These are phyloP conservation scores for Fusarium buharicum DNA, from an alignment of 2,329 filamentous ascomycete genomes.

Conservation along the genomic window DNA sequence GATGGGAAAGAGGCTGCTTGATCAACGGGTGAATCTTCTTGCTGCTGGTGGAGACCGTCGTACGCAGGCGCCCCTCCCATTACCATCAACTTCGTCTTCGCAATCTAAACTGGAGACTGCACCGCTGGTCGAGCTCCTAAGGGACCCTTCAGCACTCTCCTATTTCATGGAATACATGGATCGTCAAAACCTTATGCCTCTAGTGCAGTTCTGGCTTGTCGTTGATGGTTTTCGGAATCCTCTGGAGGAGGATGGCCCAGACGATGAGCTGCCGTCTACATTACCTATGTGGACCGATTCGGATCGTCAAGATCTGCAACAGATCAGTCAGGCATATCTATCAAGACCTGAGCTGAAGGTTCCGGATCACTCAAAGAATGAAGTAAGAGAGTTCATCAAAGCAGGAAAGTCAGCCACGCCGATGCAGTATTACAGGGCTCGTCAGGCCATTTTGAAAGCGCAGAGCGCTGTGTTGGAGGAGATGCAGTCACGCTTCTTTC, in stretches of 20 bases:
- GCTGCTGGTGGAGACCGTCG: constrained; percentile 71
- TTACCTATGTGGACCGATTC: constrained; percentile 80
- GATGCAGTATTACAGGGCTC: constrained; percentile 83
- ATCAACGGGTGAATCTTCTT: constrained; percentile 87
- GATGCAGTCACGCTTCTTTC: constrained; percentile 83
- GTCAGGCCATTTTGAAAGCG: constrained; percentile 81
- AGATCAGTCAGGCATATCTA: constrained; percentile 92
- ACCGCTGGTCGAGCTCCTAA: constrained; percentile 84
- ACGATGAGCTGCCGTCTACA: constrained; percentile 71
- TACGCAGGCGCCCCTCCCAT: constrained; percentile 41
- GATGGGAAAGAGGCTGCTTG: constrained; percentile 88
- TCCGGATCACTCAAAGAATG: constrained; percentile 72
- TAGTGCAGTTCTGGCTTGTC: constrained; percentile 98
- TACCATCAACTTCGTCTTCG: constrained; percentile 43
- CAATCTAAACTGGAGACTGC: constrained; percentile 78
- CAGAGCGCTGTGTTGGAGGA: constrained; percentile 86
- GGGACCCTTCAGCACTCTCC: constrained; percentile 88
- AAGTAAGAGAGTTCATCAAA: constrained; percentile 80
- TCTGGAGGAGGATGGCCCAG: constrained; percentile 77
- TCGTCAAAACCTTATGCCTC: constrained; percentile 81
- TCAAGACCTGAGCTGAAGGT: constrained; percentile 84
- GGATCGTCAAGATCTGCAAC: constrained; percentile 86
- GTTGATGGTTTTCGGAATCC: constrained; percentile 97
- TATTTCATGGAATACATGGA: constrained; percentile 99
- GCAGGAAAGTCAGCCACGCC: constrained; percentile 80